Percentiles rank a stretch among this genome's conserved stretches.
phyloP scores from a whole-genome alignment of 164 flowering plant species.

The Vitis rupestris region DNA sequence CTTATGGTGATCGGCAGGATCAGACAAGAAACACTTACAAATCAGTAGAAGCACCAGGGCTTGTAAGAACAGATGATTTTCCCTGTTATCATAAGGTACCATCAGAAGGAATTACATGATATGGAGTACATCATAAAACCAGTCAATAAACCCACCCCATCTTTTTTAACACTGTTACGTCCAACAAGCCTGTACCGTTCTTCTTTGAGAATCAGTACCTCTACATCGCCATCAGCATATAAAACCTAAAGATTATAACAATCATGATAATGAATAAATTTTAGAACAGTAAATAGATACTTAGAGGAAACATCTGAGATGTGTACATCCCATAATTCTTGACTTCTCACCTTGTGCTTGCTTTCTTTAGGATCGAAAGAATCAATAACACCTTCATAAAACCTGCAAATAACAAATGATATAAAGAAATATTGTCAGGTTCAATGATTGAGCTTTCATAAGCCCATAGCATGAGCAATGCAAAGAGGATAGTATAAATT shows the following conservation, averaged over 20 bases:
- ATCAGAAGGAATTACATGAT: neutral
- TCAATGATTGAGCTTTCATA: too few species aligned
- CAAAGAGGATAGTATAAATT: too few species aligned
- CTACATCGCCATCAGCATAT: conserved; percentile 79
- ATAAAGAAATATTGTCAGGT: too few species aligned
- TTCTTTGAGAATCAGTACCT: conserved; percentile 47
- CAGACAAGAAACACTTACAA: neutral
- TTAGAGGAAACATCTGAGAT: too few species aligned
- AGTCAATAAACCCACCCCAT: conserved; percentile 36
- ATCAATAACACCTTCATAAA: conserved; percentile 58
- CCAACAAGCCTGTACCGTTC: conserved; percentile 54
- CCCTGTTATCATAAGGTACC: conserved; percentile 34
- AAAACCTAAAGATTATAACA: conserved; percentile 38
- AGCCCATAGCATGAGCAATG: too few species aligned
- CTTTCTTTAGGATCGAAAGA: conserved; percentile 49
- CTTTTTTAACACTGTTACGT: conserved; percentile 10
- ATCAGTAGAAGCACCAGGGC: too few species aligned
- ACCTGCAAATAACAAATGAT: conserved; percentile 45
- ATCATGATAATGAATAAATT: too few species aligned
- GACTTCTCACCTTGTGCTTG: conserved; percentile 62
- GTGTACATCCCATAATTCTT: too few species aligned
- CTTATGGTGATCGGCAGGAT: too few species aligned
- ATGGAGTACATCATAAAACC: neutral
- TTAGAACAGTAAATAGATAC: too few species aligned
- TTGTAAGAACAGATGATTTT: too few species aligned